Conservation (phyloP, 306 rosid species). For the Malus asiatica region DNA sequence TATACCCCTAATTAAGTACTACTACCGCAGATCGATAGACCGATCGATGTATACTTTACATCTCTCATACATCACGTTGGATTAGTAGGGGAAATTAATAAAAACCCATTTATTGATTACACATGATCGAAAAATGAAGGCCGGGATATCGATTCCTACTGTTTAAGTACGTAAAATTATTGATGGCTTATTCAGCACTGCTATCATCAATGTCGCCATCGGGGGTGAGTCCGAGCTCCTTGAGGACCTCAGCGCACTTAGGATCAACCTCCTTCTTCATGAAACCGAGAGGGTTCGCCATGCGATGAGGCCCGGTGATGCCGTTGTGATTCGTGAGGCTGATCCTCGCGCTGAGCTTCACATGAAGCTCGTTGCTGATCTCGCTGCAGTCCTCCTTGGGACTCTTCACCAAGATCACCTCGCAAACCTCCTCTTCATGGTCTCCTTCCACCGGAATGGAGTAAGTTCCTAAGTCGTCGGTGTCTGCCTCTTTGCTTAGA, state of each 20-base stretch:
- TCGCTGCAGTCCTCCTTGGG: constrained; percentile 36
- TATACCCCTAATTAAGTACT: neutral
- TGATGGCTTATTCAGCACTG: too few relatives aligned
- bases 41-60: neutral
- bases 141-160: neutral
- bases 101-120: neutral
- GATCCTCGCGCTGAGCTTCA: constrained; percentile 35
- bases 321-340: constrained; percentile 63
- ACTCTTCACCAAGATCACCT: constrained; percentile 40
- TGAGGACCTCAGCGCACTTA: constrained; percentile 32
- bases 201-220: neutral
- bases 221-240: constrained; percentile 52
- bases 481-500: constrained; percentile 29
- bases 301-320: constrained; percentile 32
- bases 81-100: neutral
- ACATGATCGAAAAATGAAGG: neutral
- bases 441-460: constrained; percentile 45
- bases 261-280: constrained; percentile 29
- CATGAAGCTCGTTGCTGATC: neutral
- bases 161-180: neutral
- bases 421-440: constrained; percentile 62
- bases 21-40: neutral
- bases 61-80: neutral
- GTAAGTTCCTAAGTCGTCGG: constrained; percentile 39
- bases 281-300: constrained; percentile 77